Conservation (phyloP, 306 rosid genomes). For the Lathyrus sativus region DNA sequence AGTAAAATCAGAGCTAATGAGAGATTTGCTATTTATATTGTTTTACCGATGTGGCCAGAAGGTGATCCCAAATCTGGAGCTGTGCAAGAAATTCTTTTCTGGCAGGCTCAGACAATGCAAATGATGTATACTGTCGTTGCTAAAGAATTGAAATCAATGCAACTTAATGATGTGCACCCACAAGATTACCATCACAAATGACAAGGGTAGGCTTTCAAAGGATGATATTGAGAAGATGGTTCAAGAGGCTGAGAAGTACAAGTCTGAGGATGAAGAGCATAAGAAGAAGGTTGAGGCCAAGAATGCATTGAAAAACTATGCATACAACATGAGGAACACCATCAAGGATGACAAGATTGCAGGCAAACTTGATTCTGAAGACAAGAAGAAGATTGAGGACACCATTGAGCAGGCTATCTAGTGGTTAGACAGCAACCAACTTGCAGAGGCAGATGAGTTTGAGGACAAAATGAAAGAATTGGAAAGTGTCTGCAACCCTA, state of each 20-base stretch:
- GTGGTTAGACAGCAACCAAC: conserved; percentile 68
- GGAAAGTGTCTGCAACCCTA: conserved; percentile 61
- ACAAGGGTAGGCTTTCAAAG: conserved; percentile 72
- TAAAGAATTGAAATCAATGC: conserved; percentile 55
- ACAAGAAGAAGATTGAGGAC: conserved; percentile 71
- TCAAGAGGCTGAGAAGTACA: conserved; percentile 76
- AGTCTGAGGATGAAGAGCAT: conserved; percentile 71
- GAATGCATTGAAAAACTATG: conserved; percentile 52
- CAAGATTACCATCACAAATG: conserved; percentile 72
- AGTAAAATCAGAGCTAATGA: no score
- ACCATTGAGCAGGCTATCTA: conserved; percentile 62
- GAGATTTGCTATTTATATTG: no score
- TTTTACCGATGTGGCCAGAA: no score
- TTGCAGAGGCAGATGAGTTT: conserved; percentile 53
- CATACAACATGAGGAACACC: conserved; percentile 77
- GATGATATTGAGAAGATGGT: conserved; percentile 80
- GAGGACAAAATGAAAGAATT: conserved; percentile 75
- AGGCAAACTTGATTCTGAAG: conserved; percentile 51
- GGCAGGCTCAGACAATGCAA: no score
- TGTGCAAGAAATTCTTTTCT: no score
- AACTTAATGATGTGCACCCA: conserved; percentile 53
- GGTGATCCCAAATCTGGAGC: no score
- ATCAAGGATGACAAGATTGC: conserved; percentile 69
- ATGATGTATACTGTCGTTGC: conserved; percentile 76
- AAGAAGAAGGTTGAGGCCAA: conserved; percentile 70